Percentiles rank a stretch among this genome's conserved stretches.
Conservation (phyloP, 2,329 filamentous ascomycete genomes). For the Pezicula radicicola region DNA sequence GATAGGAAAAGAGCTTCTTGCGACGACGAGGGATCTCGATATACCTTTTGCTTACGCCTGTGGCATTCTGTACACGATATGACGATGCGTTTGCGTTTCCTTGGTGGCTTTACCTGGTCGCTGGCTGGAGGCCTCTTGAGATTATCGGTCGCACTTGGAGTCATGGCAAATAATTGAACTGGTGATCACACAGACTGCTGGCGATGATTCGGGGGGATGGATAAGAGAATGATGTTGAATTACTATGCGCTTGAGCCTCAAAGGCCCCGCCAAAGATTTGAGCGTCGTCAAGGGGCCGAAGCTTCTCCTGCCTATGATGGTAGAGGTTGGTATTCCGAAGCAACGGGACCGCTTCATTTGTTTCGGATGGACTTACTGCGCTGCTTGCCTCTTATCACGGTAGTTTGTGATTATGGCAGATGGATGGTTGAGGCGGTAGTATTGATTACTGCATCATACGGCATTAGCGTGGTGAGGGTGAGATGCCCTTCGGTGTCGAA, state of each 20-base stretch:
- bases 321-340: too few species aligned
- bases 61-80: slow-evolving; percentile 65
- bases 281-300: background rate
- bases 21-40: background rate
- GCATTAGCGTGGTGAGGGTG: too few species aligned
- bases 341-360: too few species aligned
- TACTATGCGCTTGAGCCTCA: background rate
- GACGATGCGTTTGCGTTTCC: slow-evolving; percentile 57
- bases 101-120: slow-evolving; percentile 32
- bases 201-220: background rate
- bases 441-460: too few species aligned
- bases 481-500: too few species aligned
- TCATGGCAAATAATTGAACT: background rate
- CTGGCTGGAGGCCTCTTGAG: background rate
- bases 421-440: too few species aligned
- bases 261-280: background rate
- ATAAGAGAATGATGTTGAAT: background rate
- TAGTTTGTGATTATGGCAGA: too few species aligned
- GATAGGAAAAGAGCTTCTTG: background rate
- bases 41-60: slow-evolving; percentile 47
- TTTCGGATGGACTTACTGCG: too few species aligned
- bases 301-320: too few species aligned
- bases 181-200: background rate
- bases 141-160: background rate
- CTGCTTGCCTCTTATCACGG: too few species aligned